Evolutionary conservation across 495 filamentous ascomycete genomes (phyloP).

Genomic region (Daldinia decipiens): DNA sequence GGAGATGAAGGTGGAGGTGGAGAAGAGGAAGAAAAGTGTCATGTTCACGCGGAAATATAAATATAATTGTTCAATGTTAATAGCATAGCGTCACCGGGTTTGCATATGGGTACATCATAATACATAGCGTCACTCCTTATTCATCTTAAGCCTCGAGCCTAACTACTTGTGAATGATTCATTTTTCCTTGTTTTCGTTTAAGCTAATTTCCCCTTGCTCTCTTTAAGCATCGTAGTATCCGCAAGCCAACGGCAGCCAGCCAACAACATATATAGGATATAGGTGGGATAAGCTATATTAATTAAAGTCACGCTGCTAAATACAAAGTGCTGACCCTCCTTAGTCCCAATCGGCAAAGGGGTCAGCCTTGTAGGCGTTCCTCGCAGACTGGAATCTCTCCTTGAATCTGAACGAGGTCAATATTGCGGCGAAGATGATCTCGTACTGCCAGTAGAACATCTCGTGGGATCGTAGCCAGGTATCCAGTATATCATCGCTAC

Average conservation of each 20-base stretch:
- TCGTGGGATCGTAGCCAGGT: slow-evolving; percentile 1
- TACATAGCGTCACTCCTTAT: neutral
- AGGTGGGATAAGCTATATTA: neutral
- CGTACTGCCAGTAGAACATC: slow-evolving; percentile 37
- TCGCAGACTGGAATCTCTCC: slow-evolving; percentile 14
- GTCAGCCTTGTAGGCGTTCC: slow-evolving; percentile 25
- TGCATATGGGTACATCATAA: neutral
- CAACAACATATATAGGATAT: neutral
- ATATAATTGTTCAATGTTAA: slow-evolving; percentile 2
- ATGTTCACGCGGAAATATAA: neutral
- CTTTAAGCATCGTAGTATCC: too few species aligned
- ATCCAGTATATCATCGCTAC: slow-evolving; percentile 3
- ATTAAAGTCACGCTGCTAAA: neutral
- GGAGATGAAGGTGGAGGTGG: neutral
- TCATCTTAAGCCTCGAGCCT: neutral
- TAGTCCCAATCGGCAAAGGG: slow-evolving; percentile 23
- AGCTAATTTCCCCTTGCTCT: too few species aligned
- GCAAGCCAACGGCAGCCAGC: neutral
- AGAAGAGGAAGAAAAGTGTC: neutral
- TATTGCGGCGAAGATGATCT: slow-evolving; percentile 16
- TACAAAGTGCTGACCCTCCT: neutral
- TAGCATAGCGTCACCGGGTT: neutral
- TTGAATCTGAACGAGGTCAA: slow-evolving; percentile 6
- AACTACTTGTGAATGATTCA: neutral
- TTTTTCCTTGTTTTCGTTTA: neutral